Evolutionary conservation across 2,329 filamentous ascomycete genomes (phyloP).

Genomic region (Fusarium fujikuroi): DNA sequence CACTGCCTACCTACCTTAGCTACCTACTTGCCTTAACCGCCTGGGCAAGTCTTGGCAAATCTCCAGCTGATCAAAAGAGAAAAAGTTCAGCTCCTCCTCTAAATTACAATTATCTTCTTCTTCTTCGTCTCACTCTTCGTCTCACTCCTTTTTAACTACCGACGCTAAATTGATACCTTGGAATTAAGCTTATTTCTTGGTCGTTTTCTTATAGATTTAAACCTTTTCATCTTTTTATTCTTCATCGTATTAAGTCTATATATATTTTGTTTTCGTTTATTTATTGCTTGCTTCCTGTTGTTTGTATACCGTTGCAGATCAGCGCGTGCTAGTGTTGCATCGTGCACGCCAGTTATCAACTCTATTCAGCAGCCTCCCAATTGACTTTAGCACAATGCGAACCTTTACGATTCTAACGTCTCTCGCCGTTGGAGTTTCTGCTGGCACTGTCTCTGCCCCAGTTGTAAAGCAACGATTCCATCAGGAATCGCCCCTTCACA

Average conservation of each 20-base stretch:
- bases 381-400: constrained; percentile 21
- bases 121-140: not conserved
- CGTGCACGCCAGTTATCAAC: not conserved
- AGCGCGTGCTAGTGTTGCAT: not conserved
- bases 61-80: not conserved
- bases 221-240: not conserved
- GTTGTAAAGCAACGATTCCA: constrained; percentile 31
- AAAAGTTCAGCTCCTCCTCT: not conserved
- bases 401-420: constrained; percentile 31
- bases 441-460: constrained; percentile 41
- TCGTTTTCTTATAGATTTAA: not conserved
- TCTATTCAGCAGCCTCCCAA: not conserved
- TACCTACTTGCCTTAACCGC: not conserved
- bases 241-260: not conserved
- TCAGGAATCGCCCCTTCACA: constrained; percentile 28
- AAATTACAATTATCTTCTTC: not conserved
- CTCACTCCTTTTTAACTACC: not conserved
- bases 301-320: not conserved
- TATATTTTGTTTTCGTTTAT: not conserved
- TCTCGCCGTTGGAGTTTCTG: constrained; percentile 36
- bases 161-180: not conserved
- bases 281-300: not conserved
- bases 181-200: constrained; percentile 3
- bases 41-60: not conserved
- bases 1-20: not conserved